Conservation (phyloP, 257 asterid genomes). For the Solanum okadae region DNA sequence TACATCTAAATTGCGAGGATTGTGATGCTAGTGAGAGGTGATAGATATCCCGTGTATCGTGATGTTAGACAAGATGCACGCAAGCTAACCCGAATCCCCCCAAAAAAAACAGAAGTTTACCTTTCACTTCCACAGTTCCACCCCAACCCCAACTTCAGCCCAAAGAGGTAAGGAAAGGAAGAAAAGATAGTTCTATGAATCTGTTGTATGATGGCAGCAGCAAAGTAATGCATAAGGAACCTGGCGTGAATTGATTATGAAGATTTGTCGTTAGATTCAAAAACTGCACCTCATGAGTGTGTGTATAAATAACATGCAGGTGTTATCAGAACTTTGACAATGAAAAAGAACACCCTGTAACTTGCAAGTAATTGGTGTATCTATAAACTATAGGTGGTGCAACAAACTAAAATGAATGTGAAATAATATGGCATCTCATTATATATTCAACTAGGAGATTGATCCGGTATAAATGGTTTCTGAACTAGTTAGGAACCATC, state of each 20-base stretch:
- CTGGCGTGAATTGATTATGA: background rate
- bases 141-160: background rate
- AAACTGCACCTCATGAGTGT: background rate
- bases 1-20: background rate
- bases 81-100: background rate
- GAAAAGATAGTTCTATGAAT: background rate
- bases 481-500: background rate
- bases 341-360: background rate
- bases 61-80: background rate
- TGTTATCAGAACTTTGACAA: background rate
- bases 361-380: background rate
- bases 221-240: background rate
- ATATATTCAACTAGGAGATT: background rate
- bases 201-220: background rate
- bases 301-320: background rate
- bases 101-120: too few relatives aligned
- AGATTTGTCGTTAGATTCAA: background rate
- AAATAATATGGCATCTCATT: background rate
- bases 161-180: background rate
- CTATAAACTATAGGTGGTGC: background rate
- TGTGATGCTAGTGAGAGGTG: background rate
- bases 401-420: background rate
- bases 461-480: background rate
- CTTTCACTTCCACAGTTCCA: too few relatives aligned
- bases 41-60: background rate